Conservation (phyloP, 257 asterid genomes). For the Ehretia macrophylla region DNA sequence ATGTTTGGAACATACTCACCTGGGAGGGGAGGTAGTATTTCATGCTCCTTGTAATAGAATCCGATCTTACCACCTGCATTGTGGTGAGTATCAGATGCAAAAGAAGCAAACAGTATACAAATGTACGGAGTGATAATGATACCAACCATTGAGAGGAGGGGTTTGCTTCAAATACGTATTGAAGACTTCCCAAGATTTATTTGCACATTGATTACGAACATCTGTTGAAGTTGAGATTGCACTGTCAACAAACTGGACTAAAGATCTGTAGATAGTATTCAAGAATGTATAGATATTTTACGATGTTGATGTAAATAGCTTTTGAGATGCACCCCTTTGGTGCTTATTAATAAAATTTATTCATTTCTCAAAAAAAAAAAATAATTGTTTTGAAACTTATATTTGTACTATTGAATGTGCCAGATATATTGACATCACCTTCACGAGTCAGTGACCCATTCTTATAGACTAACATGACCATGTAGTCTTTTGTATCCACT, state of each 20-base stretch:
- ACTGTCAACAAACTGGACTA: too few relatives aligned
- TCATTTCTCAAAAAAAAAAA: background rate
- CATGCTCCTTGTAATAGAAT: conserved; percentile 86
- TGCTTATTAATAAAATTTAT: too few relatives aligned
- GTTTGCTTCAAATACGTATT: conserved; percentile 53
- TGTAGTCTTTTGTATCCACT: conserved; percentile 70
- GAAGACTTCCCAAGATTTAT: conserved; percentile 84
- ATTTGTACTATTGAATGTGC: background rate
- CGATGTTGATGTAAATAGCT: too few relatives aligned
- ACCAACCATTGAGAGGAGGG: conserved; percentile 72
- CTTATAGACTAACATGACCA: conserved; percentile 91
- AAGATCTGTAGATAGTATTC: background rate
- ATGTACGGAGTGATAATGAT: background rate
- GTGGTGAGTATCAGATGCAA: conserved; percentile 13
- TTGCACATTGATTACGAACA: conserved; percentile 63
- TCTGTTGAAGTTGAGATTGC: conserved; percentile 33
- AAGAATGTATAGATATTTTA: too few relatives aligned
- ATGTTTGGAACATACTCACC: conserved; percentile 32
- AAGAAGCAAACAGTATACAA: conserved; percentile 1
- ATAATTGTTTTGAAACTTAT: background rate
- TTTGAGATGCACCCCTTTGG: too few relatives aligned
- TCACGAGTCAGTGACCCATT: conserved; percentile 94
- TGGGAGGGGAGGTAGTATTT: conserved; percentile 92
- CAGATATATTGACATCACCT: conserved; percentile 38
- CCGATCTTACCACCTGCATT: conserved; percentile 81